Evolutionary conservation across 2,329 filamentous ascomycete genomes (phyloP).

Genomic region (Penicillium sp.): DNA sequence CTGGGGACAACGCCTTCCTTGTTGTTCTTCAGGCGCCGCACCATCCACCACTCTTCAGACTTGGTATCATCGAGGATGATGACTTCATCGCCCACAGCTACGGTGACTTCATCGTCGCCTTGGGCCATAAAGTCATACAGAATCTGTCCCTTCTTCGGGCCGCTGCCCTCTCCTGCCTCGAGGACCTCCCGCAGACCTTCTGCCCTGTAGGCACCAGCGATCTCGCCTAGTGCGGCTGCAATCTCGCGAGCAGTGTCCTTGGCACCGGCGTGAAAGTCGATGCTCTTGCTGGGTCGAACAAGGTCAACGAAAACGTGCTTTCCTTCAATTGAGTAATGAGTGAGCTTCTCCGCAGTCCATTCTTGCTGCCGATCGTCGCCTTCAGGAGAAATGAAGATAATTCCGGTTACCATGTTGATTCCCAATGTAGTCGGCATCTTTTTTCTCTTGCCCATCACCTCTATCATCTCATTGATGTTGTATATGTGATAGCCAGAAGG

Average conservation of each 20-base stretch:
- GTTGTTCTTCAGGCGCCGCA: conserved; percentile 81
- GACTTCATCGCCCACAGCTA: conserved; percentile 85
- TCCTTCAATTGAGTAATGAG: conserved; percentile 95
- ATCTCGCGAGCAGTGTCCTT: conserved; percentile 97
- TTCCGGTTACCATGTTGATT: conserved; percentile 83
- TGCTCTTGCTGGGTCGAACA: conserved; percentile 83
- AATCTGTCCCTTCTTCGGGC: conserved; percentile 76
- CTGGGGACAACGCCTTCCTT: conserved; percentile 95
- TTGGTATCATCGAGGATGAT: conserved; percentile 82
- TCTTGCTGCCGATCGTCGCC: conserved; percentile 81
- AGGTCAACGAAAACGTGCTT: conserved; percentile 97
- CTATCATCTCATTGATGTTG: conserved; percentile 96
- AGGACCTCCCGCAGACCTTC: conserved; percentile 79
- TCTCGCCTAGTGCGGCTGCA: conserved; percentile 77
- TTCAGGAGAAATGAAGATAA: conserved; percentile 85
- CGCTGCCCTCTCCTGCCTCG: conserved; percentile 67
- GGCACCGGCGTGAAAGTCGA: conserved; percentile 94
- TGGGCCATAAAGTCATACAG: conserved; percentile 97
- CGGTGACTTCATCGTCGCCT: conserved; percentile 92
- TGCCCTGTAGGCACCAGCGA: conserved; percentile 80
- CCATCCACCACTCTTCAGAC: conserved; percentile 98
- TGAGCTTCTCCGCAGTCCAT: conserved; percentile 92
- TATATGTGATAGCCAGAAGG: conserved; percentile 89
- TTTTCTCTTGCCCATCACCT: conserved; percentile 93
- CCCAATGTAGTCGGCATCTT: conserved; percentile 97